A percentile compares a stretch with the other conserved stretches of the same genome.
These are phyloP conservation scores for Leccinellum luteum DNA, from an alignment of 768 basidiomycete species.

Conservation along the genomic window DNA sequence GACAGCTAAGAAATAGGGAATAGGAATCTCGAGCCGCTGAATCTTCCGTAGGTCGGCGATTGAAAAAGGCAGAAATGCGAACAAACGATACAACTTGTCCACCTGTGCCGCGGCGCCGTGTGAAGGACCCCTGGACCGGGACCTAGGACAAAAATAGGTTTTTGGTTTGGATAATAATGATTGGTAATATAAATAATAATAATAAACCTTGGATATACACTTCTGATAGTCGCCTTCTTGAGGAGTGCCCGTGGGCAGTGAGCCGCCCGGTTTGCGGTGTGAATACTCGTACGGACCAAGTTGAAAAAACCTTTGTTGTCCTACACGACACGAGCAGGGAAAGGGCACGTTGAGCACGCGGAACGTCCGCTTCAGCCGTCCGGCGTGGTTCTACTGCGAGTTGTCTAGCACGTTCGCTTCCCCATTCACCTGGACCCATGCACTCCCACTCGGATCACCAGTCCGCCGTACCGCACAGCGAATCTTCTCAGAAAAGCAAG, in stretches of 20 bases:
- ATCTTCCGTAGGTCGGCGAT: constrained; percentile 29
- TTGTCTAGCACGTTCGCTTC: constrained; percentile 21
- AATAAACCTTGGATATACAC: constrained; percentile 9
- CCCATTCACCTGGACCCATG: constrained; percentile 21
- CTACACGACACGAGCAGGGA: background rate
- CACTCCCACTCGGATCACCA: constrained; percentile 33
- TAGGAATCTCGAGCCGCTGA: constrained; percentile 17
- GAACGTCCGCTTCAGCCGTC: constrained; percentile 12
- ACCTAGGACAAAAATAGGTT: constrained; percentile 8
- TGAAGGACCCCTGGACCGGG: constrained; percentile 18
- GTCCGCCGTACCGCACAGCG: constrained; percentile 26
- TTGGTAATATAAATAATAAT: constrained; percentile 19
- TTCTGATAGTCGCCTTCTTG: constrained; percentile 11
- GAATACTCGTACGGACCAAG: constrained; percentile 3
- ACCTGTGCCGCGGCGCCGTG: constrained; percentile 30
- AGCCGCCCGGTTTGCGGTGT: constrained; percentile 13
- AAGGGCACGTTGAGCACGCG: constrained; percentile 14
- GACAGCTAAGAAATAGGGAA: background rate
- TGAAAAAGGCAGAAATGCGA: constrained; percentile 23
- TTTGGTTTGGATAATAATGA: background rate
- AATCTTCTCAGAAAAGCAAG: constrained; percentile 24
- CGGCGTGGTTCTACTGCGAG: background rate
- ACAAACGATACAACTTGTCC: constrained; percentile 3
- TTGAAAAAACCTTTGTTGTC: constrained; percentile 6
- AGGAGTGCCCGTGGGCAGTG: background rate